Conservation (phyloP, 75 land plant genomes). For the Azolla pinnata region DNA sequence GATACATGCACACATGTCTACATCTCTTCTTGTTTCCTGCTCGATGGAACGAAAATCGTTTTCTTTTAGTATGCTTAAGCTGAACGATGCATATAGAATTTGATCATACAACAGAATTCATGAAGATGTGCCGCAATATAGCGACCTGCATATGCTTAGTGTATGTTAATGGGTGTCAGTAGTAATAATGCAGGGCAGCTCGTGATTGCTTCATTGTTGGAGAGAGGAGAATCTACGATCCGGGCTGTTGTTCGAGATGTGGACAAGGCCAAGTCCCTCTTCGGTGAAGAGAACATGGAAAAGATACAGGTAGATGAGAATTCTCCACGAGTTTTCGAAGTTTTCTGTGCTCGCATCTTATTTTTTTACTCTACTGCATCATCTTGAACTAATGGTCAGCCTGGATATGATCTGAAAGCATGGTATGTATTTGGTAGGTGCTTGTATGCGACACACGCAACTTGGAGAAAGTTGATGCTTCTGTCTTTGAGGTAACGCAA, state of each 20-base stretch:
- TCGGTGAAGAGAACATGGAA: slow-evolving; percentile 60
- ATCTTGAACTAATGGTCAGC: not conserved
- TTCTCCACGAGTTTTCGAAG: too few species aligned
- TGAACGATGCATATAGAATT: not conserved
- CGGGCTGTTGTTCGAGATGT: slow-evolving; percentile 62
- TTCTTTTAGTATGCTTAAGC: not conserved
- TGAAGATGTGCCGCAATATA: too few species aligned
- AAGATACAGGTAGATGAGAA: slow-evolving; percentile 38
- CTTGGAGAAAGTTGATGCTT: slow-evolving; percentile 45
- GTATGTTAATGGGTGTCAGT: not conserved
- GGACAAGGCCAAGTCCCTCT: slow-evolving; percentile 55
- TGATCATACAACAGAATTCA: too few species aligned
- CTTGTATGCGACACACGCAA: slow-evolving; percentile 68
- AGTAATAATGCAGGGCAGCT: slow-evolving; percentile 65
- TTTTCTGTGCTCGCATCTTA: not conserved
- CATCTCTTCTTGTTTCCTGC: not conserved
- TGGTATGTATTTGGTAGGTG: slow-evolving; percentile 34
- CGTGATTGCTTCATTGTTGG: slow-evolving; percentile 70
- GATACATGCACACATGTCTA: not conserved
- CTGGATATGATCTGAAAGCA: not conserved
- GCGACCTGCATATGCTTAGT: not conserved
- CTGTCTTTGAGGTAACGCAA: slow-evolving; percentile 58
- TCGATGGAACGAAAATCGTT: not conserved
- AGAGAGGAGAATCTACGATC: slow-evolving; percentile 49
- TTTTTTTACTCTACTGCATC: not conserved